phyloP scores from a whole-genome alignment of 2,329 filamentous ascomycete species.

The Cladosporium colombiae region DNA sequence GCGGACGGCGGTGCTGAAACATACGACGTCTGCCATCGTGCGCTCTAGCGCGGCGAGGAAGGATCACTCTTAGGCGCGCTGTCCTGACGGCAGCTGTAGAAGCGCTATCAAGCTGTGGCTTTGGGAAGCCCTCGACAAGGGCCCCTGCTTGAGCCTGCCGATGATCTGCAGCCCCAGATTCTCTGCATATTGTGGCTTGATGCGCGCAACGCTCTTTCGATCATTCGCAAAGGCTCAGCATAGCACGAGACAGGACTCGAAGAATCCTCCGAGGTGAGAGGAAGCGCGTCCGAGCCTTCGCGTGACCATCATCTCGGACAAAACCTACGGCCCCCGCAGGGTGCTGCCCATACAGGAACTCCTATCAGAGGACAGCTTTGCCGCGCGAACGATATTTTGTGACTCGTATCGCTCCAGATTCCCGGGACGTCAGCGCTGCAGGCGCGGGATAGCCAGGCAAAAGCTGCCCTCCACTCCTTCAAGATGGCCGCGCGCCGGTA shows the following conservation, averaged over 20 bases:
- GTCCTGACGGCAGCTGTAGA: constrained; percentile 6
- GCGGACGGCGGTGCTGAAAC: constrained; percentile 14
- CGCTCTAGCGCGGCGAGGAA: background rate
- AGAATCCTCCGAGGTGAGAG: background rate
- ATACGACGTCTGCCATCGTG: constrained; percentile 16
- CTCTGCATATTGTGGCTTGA: constrained; percentile 21
- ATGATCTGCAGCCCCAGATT: constrained; percentile 21
- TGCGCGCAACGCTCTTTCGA: constrained; percentile 7
- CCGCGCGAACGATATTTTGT: constrained; percentile 31
- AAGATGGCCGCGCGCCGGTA: background rate
- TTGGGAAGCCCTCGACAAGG: constrained; percentile 1
- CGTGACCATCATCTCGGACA: constrained; percentile 13
- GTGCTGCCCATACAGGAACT: background rate
- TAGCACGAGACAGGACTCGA: constrained; percentile 6
- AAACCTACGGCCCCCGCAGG: constrained; percentile 8
- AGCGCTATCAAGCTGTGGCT: constrained; percentile 11
- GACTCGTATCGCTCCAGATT: constrained; percentile 29
- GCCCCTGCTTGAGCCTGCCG: constrained; percentile 17
- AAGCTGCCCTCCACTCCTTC: constrained; percentile 5
- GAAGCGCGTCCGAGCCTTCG: constrained; percentile 1
- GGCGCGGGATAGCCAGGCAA: constrained; percentile 13
- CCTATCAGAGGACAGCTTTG: constrained; percentile 16
- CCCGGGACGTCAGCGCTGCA: constrained; percentile 18
- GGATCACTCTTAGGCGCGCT: background rate
- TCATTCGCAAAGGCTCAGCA: background rate